Evolutionary conservation across 805 yeast species (phyloP), one percentile per base, ranked within the genome.

Genomic region (Candida vartiovaarae): DNA sequence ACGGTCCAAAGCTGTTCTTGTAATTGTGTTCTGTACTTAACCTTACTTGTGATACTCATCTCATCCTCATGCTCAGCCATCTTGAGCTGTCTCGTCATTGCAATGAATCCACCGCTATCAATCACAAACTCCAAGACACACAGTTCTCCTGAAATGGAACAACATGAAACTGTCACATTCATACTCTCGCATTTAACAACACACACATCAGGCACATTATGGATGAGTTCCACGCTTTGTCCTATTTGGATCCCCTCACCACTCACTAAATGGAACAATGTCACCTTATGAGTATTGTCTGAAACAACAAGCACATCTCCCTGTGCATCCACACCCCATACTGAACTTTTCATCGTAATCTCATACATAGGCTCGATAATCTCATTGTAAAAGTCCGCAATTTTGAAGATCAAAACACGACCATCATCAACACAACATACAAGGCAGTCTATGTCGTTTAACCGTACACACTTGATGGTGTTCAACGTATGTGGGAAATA

Each of bases 311-410:
- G 47, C 35, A 74, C 42, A 42, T 66, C 55, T 32, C 59, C 54
- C n/a, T 59, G 49, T 33, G 73, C 59, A 52, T 78, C 84, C 20
- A 78, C 51, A 0, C 86, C 85, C 89, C 89, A 82, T 2, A 72
- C 76, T 1, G 84, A 76, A 2, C 72, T 60, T 5, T 62, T 62
- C 38, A 44, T 32, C 10, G 38, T 41, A 6, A 72, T 51, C 30
- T 59, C 62, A 3, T 73, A 43, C 26, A 51, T 54, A 23, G 57
- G 64, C 3, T 68, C 56, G 5, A 51, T 46, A 2, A 62, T 43
- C 29, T 51, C 50, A 8, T 56, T 42, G 7, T 57, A 61, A 0
- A 32, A 25, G 5, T 57, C 59, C 2, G 42, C n/a, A 5, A 70
- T 44, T 41, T 66, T 57, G 53, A 52, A 67, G 0, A 81, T 46